These are phyloP conservation scores for Bodo saltans DNA, from an alignment of 78 protist genomes.

Conservation along the genomic window DNA sequence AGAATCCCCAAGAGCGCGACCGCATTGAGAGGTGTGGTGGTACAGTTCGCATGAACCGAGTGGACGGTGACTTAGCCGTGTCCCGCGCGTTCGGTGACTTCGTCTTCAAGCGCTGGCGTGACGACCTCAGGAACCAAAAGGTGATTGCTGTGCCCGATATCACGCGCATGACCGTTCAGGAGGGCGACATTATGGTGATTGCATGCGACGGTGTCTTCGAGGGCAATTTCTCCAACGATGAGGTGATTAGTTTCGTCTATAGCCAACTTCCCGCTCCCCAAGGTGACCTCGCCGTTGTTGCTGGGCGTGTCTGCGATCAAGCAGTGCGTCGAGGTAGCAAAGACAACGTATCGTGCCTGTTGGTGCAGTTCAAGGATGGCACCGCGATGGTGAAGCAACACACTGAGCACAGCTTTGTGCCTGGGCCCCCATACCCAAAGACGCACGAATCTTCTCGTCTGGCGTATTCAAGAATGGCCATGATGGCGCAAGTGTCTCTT, in stretches of 20 bases:
- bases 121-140: not conserved
- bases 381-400: not conserved
- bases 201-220: slow-evolving; percentile 25
- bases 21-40: slow-evolving; percentile 48
- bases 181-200: slow-evolving; percentile 4
- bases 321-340: not conserved
- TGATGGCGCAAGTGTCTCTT: not conserved
- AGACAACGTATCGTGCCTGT: slow-evolving; percentile 15
- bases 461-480: not conserved
- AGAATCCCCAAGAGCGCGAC: slow-evolving; percentile 30
- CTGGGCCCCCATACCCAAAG: not conserved
- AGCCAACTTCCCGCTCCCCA: not conserved
- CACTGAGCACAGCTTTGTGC: not conserved
- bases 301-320: slow-evolving; percentile 6
- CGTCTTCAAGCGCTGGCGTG: not conserved
- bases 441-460: not conserved
- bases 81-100: slow-evolving; percentile 61
- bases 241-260: not conserved
- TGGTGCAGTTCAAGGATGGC: not conserved
- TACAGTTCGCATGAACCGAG: slow-evolving; percentile 24
- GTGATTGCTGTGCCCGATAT: slow-evolving; percentile 20
- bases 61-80: slow-evolving; percentile 55
- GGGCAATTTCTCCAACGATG: slow-evolving; percentile 14
- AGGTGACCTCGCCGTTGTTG: slow-evolving; percentile 15
- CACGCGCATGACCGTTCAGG: not conserved